A percentile compares a stretch with the other conserved stretches of the same genome.
Evolutionary conservation across 139 green algal genomes (phyloP).

Genomic region (Astrephomene gubernaculifera): DNA sequence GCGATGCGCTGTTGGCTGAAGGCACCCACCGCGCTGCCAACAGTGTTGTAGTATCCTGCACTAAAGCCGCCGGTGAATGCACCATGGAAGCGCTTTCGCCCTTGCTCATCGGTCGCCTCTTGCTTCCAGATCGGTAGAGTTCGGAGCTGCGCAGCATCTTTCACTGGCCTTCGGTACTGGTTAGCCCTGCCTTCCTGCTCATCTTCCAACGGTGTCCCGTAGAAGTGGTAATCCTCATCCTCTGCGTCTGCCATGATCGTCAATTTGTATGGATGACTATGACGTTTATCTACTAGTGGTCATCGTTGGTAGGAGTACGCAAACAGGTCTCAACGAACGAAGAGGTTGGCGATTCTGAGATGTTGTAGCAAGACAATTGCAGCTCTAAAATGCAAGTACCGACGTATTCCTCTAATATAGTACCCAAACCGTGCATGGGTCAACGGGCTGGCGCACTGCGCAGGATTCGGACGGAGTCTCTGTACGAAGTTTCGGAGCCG

Average conservation of each 20-base stretch:
- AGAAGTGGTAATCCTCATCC: conserved; percentile 80
- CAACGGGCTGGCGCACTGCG: too few species aligned
- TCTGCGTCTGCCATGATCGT: conserved; percentile 36
- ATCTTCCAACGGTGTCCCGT: conserved; percentile 74
- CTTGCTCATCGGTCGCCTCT: conserved; percentile 87
- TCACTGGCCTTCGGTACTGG: conserved; percentile 52
- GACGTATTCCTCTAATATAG: too few species aligned
- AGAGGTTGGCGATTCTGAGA: too few species aligned
- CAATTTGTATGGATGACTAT: not conserved
- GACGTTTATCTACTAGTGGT: not conserved
- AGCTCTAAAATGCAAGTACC: too few species aligned
- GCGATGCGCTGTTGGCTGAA: not conserved
- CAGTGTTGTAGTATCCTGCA: conserved; percentile 96
- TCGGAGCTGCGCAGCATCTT: conserved; percentile 53
- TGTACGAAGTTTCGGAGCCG: too few species aligned
- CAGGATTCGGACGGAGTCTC: too few species aligned
- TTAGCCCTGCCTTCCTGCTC: conserved; percentile 60
- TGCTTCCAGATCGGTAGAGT: conserved; percentile 71
- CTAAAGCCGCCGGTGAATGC: conserved; percentile 96
- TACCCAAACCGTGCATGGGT: too few species aligned
- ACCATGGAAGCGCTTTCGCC: conserved; percentile 88
- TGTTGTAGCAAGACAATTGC: too few species aligned
- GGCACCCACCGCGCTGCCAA: conserved; percentile 87
- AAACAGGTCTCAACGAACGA: too few species aligned
- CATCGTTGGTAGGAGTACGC: too few species aligned